A percentile compares a stretch with the other conserved stretches of the same genome.
phyloP scores from a whole-genome alignment of 1,139 yeast species.

The Hyphopichia khmerensis region DNA sequence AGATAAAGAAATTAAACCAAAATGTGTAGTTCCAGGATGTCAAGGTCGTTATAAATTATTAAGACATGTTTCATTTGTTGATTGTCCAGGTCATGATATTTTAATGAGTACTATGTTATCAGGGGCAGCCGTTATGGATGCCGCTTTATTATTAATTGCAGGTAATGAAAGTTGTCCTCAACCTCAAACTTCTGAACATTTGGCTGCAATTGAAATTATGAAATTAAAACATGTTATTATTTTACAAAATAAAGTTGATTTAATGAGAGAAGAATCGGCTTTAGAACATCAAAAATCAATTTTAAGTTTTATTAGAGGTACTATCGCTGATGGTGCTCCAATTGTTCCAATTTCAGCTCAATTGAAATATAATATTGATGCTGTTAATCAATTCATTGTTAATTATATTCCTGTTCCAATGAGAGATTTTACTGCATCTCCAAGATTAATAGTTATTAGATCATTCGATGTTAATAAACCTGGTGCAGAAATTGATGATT shows the following conservation, averaged over 20 bases:
- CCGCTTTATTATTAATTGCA: slow-evolving; percentile 91
- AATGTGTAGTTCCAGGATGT: slow-evolving; percentile 83
- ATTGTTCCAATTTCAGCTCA: slow-evolving; percentile 99
- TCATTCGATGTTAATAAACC: slow-evolving; percentile 99
- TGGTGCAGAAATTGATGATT: slow-evolving; percentile 95
- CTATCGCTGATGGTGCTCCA: slow-evolving; percentile 98
- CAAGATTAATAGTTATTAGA: slow-evolving; percentile 94
- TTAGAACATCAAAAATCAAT: slow-evolving; percentile 93
- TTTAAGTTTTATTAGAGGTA: slow-evolving; percentile 89
- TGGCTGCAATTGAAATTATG: slow-evolving; percentile 99
- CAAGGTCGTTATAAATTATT: slow-evolving; percentile 81
- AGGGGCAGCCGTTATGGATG: slow-evolving; percentile 99
- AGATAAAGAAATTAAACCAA: slow-evolving; percentile 92
- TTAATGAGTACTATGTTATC: slow-evolving; percentile 99
- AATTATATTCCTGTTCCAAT: slow-evolving; percentile 95
- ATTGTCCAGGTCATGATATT: slow-evolving; percentile 99
- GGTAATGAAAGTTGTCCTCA: slow-evolving; percentile 99
- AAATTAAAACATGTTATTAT: slow-evolving; percentile 95
- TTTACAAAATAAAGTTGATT: slow-evolving; percentile 96
- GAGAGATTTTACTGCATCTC: slow-evolving; percentile 91
- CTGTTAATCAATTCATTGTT: slow-evolving; percentile 94
- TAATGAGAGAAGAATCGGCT: slow-evolving; percentile 97
- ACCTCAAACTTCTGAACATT: slow-evolving; percentile 98
- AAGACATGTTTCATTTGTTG: slow-evolving; percentile 97
- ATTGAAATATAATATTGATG: slow-evolving; percentile 96